Evolutionary conservation across 805 yeast species (phyloP).

Genomic region (Metschnikowia cerradonensis): DNA sequence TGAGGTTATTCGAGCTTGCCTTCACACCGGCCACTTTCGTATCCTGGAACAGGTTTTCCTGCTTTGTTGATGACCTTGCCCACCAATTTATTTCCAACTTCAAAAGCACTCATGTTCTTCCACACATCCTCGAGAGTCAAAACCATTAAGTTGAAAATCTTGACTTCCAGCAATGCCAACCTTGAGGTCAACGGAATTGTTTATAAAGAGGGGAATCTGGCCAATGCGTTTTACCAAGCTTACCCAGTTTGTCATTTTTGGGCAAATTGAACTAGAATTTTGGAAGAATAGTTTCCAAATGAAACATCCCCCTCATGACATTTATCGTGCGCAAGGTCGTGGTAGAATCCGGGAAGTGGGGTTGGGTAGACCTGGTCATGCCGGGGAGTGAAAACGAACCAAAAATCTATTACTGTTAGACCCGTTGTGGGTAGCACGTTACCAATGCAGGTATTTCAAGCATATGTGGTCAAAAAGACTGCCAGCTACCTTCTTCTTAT

Average conservation of each 20-base stretch:
- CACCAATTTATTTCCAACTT: constrained; percentile 58
- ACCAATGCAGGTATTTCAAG: too few species aligned
- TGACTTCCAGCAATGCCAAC: constrained; percentile 58
- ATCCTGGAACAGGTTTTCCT: constrained; percentile 16
- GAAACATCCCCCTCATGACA: constrained; percentile 61
- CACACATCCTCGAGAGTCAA: constrained; percentile 55
- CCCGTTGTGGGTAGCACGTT: too few species aligned
- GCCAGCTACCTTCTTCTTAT: too few species aligned
- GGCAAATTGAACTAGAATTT: constrained; percentile 52
- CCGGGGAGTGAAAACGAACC: constrained; percentile 75
- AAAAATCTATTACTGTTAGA: constrained; percentile 37
- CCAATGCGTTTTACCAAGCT: constrained; percentile 64
- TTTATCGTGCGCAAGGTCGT: constrained; percentile 73
- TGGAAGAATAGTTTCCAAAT: constrained; percentile 46
- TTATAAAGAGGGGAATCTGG: constrained; percentile 86
- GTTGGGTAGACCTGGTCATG: constrained; percentile 61
- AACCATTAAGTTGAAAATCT: constrained; percentile 70
- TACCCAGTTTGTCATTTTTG: constrained; percentile 46
- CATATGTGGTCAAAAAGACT: too few species aligned
- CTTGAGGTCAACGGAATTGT: constrained; percentile 59
- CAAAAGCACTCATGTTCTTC: constrained; percentile 53
- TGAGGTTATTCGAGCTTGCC: constrained; percentile 18
- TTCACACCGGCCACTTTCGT: constrained; percentile 19
- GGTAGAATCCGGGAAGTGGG: constrained; percentile 72
- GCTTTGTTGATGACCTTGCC: constrained; percentile 59